Conservation (phyloP, 352 stramenopile genomes). For the Phytophthora sp. region DNA sequence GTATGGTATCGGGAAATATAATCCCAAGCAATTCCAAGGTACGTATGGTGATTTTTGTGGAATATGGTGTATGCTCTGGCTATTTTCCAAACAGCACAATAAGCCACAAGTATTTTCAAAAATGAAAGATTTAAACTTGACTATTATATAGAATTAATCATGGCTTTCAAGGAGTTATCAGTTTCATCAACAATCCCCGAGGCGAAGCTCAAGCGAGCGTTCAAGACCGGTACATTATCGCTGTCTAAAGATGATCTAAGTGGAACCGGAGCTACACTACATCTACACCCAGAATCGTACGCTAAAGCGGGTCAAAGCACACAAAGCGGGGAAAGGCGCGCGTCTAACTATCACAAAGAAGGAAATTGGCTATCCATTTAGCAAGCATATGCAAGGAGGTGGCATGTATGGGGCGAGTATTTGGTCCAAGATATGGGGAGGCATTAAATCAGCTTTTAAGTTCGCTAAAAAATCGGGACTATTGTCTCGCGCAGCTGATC, state of each 20-base stretch:
- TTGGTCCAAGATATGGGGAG: background rate
- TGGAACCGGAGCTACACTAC: slow-evolving; percentile 1
- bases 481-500: too few species aligned
- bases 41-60: too few species aligned
- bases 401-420: background rate
- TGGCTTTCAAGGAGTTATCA: slow-evolving; percentile 2
- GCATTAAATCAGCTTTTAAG: too few species aligned
- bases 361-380: slow-evolving; percentile 14
- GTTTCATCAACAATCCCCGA: slow-evolving; percentile 1
- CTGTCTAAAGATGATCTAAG: background rate
- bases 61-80: too few species aligned
- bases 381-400: slow-evolving; percentile 1
- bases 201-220: slow-evolving; percentile 2
- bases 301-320: slow-evolving; percentile 6
- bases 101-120: too few species aligned
- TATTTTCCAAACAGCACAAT: too few species aligned
- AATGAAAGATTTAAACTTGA: slow-evolving; percentile 29
- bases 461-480: too few species aligned
- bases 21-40: slow-evolving; percentile 19
- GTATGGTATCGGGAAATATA: slow-evolving; percentile 13
- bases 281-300: slow-evolving; percentile 6
- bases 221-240: slow-evolving; percentile 4
- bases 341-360: slow-evolving; percentile 7
- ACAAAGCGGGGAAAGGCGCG: background rate
- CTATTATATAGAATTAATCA: slow-evolving; percentile 5